Base-by-base conservation (phyloP, 2,329 filamentous ascomycete species). In the Botrytis pseudocinerea region DNA sequence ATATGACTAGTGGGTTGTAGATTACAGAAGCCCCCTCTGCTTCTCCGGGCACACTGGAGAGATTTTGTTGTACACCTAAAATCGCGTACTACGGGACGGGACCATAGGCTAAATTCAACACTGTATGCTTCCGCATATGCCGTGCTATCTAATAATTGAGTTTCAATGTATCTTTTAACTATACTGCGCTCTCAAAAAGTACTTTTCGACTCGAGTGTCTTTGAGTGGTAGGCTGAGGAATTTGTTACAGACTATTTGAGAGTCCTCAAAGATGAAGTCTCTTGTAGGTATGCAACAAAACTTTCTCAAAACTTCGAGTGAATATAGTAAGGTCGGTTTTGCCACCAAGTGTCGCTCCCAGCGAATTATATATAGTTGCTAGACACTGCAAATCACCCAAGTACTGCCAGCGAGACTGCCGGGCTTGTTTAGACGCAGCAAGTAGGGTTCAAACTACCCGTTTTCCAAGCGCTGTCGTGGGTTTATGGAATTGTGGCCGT, bases 371-470 rank as follows among this genome's bases (percentile, higher is more conserved):
- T 14, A 12, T 14, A 1, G 22, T 25, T 51, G 0, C 22, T n/a
- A 51, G 10, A 0, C 22, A 51, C 0, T 2, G 12, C 5, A 25
- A 5, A 2, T 10, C 12, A 1, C 1, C 22, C 25, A 2, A 1
- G 2, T 2, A 25, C 46, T 25, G 1, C 4, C 1, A 51, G 22
- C 1, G 1, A 14, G 22, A 51, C 10, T n/a, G 4, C 14, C 10
- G 22, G 9, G 4, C 48, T 12, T 14, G 9, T 25, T 51, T 12
- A 14, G 48, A 14, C n/a, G 9, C 46, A 46, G 44, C 2, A 46
- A 46, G 20, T 4, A 22, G 8, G 20, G 1, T 22, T 46, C 44
- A 46, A 46, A 9, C 7, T 46, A 10, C 25, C 22, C 5, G 7
- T 1, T 48, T 48, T 9, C 9, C 46, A 48, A 48, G 22, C 46